These are phyloP conservation scores for Penicillium expansum DNA, from an alignment of 2,329 filamentous ascomycete genomes.

Conservation along the genomic window DNA sequence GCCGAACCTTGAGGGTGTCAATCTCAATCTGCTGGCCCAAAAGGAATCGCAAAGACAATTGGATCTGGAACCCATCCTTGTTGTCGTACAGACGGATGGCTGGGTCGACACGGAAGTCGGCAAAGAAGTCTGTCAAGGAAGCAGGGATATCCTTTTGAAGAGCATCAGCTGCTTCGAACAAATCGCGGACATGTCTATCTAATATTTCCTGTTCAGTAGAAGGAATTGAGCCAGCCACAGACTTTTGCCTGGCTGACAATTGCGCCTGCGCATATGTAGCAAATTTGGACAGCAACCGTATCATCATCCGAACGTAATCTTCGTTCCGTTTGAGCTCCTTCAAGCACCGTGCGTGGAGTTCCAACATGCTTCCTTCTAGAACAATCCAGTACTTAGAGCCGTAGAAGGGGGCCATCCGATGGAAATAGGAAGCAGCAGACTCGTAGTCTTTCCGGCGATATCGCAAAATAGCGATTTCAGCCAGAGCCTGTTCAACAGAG, in stretches of 20 bases:
- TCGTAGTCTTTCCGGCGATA: conserved; percentile 71
- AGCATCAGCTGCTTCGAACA: conserved; percentile 49
- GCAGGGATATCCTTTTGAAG: conserved; percentile 63
- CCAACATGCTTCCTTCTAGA: conserved; percentile 77
- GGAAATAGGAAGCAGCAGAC: conserved; percentile 73
- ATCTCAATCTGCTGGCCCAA: conserved; percentile 68
- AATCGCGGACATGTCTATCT: conserved; percentile 38
- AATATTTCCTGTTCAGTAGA: conserved; percentile 31
- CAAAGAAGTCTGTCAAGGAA: conserved; percentile 71
- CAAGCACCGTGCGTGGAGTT: conserved; percentile 81
- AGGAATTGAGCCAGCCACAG: conserved; percentile 31
- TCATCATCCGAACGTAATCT: conserved; percentile 72
- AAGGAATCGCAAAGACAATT: conserved; percentile 67
- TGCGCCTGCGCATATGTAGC: conserved; percentile 34
- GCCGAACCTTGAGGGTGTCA: conserved; percentile 62
- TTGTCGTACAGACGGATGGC: conserved; percentile 67
- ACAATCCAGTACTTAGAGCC: conserved; percentile 73
- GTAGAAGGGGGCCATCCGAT: conserved; percentile 74
- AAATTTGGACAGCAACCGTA: conserved; percentile 59
- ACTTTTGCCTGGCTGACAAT: conserved; percentile 31
- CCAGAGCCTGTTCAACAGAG: conserved; percentile 72
- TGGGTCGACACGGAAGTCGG: conserved; percentile 64
- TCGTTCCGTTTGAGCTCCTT: conserved; percentile 71
- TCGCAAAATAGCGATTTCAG: conserved; percentile 82
- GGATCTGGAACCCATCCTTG: conserved; percentile 71